These are phyloP conservation scores for Trichoderma koningii DNA, from an alignment of 2,329 filamentous ascomycete species.

Conservation along the genomic window DNA sequence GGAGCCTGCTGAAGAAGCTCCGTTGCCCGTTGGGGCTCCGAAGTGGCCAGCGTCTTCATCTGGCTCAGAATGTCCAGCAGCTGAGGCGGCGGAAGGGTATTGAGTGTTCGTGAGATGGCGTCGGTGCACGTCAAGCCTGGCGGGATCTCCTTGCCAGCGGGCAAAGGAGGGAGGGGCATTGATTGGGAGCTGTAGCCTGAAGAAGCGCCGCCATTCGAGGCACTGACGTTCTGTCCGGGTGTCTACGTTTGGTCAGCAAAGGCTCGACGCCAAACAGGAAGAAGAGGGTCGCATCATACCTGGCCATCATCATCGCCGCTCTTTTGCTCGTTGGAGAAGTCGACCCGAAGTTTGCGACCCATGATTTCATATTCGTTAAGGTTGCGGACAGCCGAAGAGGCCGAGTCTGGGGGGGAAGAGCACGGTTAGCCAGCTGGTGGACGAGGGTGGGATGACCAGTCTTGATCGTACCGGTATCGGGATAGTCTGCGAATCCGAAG, in stretches of 20 bases:
- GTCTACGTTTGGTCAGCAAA: constrained; percentile 26
- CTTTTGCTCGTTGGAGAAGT: constrained; percentile 92
- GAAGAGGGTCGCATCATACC: constrained; percentile 5
- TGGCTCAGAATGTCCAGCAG: constrained; percentile 91
- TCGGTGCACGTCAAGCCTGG: constrained; percentile 82
- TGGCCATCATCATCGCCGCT: constrained; percentile 60
- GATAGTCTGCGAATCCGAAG: constrained; percentile 95
- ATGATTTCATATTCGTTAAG: constrained; percentile 94
- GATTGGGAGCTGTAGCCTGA: constrained; percentile 40
- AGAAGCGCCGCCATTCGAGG: constrained; percentile 40
- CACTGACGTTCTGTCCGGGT: constrained; percentile 34
- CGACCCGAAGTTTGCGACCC: constrained; percentile 89
- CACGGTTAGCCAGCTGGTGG: constrained; percentile 29
- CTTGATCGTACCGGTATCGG: constrained; percentile 70
- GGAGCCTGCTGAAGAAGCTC: constrained; percentile 87
- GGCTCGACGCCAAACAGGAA: not conserved
- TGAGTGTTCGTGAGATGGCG: constrained; percentile 87
- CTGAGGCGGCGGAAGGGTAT: constrained; percentile 81
- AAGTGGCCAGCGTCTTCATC: constrained; percentile 86
- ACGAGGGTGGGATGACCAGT: not conserved
- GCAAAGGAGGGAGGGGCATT: constrained; percentile 73
- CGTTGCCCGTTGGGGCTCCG: constrained; percentile 79
- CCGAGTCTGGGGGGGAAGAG: constrained; percentile 57
- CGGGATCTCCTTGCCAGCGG: constrained; percentile 80
- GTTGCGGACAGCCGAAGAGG: constrained; percentile 91